Base-by-base conservation (phyloP, 108 stramenopile genomes). In the Pseudonitzschia pungens region DNA sequence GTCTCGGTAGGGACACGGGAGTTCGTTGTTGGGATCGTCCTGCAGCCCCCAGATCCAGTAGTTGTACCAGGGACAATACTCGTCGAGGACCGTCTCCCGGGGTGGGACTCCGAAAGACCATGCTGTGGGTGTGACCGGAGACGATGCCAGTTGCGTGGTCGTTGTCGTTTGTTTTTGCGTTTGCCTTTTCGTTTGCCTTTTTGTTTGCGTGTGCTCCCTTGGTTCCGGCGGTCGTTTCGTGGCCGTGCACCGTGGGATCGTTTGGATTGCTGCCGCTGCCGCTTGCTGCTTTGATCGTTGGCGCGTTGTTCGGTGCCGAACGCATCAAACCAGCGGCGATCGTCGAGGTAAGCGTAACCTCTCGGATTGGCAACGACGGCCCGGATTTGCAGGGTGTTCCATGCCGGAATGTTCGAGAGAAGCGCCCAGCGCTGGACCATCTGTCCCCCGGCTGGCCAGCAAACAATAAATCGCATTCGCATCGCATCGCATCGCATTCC, bases 361-460 rank as follows among this genome's bases (percentile, higher is more conserved):
- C 87, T 40, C 15, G 94, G 94, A 90, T 95, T 95, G 58, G 94
- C 94, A 14, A 82, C 87, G 12, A 95, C 87, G 12, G 82, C 64
- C 18, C 81, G 74, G 27, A 94, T 51, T 5, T 56, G 43, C 20
- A 84, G 68, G 7, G 64, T 50, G 15, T 66, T 45, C 75, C 66
- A 81, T 14, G 51, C 71, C 10, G 42, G 73, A 68, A 72, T 86
- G 55, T 77, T 78, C 21, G 94, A 91, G 3, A 86, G 80, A 4
- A 95, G 55, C 28, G 89, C 87, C 90, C 91, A 95, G n/a, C 94
- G 81, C 21, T 95, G 94, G 0, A 83, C 72, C 20, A 86, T 72
- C 75, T 95, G 94, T 7, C 90, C 94, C 22, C 94, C 91, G 18
- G 94, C 91, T 67, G n/a, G n/a, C n/a, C n/a, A n/a, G n/a, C n/a